Evolutionary conservation across 805 yeast species (phyloP).

Genomic region (Cyberlindnera maclurae): DNA sequence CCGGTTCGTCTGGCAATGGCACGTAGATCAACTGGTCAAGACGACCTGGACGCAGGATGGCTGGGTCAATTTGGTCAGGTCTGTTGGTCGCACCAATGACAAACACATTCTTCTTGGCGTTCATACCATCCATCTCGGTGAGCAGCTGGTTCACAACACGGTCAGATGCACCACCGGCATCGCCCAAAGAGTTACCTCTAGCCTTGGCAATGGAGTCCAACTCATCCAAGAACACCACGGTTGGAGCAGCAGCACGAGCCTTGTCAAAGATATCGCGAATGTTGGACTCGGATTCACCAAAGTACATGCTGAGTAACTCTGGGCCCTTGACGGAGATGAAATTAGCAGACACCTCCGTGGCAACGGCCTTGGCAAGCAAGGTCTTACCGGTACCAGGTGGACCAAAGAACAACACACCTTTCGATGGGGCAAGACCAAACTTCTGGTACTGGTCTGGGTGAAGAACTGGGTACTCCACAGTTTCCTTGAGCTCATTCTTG

Average conservation of each 20-base stretch:
- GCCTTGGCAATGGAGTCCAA: conserved; percentile 96
- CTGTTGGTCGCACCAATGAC: conserved; percentile 99
- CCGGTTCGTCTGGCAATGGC: conserved; percentile 94
- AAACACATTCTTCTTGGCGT: conserved; percentile 96
- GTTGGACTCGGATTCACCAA: conserved; percentile 96
- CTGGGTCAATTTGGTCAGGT: conserved; percentile 99
- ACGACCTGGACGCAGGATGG: conserved; percentile 97
- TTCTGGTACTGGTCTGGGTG: conserved; percentile 99
- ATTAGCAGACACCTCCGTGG: conserved; percentile 97
- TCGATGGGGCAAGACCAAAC: conserved; percentile 95
- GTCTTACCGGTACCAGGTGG: conserved; percentile 99
- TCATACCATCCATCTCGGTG: conserved; percentile 99
- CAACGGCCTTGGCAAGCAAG: conserved; percentile 95
- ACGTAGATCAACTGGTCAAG: conserved; percentile 97
- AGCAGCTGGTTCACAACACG: conserved; percentile 92
- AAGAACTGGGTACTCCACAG: conserved; percentile 97
- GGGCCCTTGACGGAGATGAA: conserved; percentile 97
- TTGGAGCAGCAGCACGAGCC: conserved; percentile 99
- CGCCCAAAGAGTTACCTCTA: conserved; percentile 87
- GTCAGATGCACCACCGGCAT: conserved; percentile 96
- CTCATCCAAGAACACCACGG: conserved; percentile 97
- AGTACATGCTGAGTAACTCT: conserved; percentile 96
- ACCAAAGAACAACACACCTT: conserved; percentile 97
- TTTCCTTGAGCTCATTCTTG: conserved; percentile 95
- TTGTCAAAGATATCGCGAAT: conserved; percentile 97